These are phyloP conservation scores for Claviceps monticola DNA, from an alignment of 2,329 filamentous ascomycete genomes.

Conservation along the genomic window DNA sequence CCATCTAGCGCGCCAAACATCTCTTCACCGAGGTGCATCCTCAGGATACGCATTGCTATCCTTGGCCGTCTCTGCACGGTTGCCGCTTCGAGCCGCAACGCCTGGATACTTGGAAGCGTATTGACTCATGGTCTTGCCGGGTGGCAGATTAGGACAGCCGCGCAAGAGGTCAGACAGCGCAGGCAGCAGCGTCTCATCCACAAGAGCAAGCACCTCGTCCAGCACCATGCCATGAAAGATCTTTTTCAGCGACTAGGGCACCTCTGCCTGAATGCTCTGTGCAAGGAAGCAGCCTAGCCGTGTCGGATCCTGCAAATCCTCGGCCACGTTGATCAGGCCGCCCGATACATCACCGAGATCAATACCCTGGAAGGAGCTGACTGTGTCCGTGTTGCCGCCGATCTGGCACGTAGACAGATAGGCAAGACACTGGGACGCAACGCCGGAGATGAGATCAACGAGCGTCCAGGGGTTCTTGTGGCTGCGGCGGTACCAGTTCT, in stretches of 20 bases:
- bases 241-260: slow-evolving; percentile 4
- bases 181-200: slow-evolving; percentile 1
- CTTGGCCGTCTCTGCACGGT: slow-evolving; percentile 3
- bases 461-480: slow-evolving; percentile 30
- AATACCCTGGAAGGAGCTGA: slow-evolving; percentile 34
- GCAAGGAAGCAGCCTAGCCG: slow-evolving; percentile 1
- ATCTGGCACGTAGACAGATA: background rate
- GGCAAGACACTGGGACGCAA: slow-evolving; percentile 19
- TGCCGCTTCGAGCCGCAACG: background rate
- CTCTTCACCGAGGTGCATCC: slow-evolving; percentile 1
- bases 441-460: slow-evolving; percentile 23
- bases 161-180: background rate
- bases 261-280: slow-evolving; percentile 6
- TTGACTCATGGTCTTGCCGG: slow-evolving; percentile 4
- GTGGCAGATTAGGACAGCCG: slow-evolving; percentile 3
- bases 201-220: background rate
- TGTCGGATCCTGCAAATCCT: background rate
- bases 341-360: slow-evolving; percentile 28
- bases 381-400: slow-evolving; percentile 35
- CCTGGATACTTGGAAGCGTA: slow-evolving; percentile 4
- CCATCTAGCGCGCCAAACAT: background rate
- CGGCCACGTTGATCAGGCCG: slow-evolving; percentile 25
- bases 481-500: slow-evolving; percentile 32
- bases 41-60: slow-evolving; percentile 3
- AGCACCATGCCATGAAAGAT: slow-evolving; percentile 2